phyloP scores from a whole-genome alignment of 805 yeast genomes.

The Novakomyces olei region DNA sequence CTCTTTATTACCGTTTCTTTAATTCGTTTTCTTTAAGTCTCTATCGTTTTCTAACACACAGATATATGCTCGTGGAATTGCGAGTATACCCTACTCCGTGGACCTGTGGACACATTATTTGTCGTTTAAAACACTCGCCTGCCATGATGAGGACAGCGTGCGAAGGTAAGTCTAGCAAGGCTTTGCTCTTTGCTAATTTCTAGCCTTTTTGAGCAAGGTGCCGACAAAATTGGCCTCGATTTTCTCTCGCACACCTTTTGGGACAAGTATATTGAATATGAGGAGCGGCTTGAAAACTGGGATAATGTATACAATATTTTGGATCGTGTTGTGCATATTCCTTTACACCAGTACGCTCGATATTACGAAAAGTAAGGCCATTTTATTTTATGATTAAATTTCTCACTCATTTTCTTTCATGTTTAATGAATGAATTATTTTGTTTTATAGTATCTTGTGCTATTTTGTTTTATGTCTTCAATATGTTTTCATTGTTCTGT shows the following conservation, averaged over 20 bases:
- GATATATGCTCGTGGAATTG: constrained; percentile 17
- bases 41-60: background rate
- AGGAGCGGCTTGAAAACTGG: constrained; percentile 22
- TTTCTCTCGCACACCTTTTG: constrained; percentile 63
- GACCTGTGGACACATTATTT: constrained; percentile 20
- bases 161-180: constrained; percentile 5
- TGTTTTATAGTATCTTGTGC: too few relatives aligned
- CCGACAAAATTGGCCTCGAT: constrained; percentile 36
- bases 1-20: too few relatives aligned
- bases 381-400: too few relatives aligned
- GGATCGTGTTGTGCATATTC: constrained; percentile 22
- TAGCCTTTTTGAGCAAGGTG: constrained; percentile 26
- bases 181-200: background rate
- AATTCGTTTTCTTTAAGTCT: background rate
- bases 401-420: too few relatives aligned
- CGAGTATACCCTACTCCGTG: constrained; percentile 14
- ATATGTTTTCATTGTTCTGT: background rate
- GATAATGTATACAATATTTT: constrained; percentile 23
- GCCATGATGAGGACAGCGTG: constrained; percentile 9
- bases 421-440: too few relatives aligned
- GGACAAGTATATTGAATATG: constrained; percentile 56
- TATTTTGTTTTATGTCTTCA: too few relatives aligned
- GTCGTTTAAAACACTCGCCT: constrained; percentile 15
- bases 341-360: constrained; percentile 69
- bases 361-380: constrained; percentile 27